These are phyloP conservation scores for Odontarrhena argentea DNA, from an alignment of 345 rosid genomes.

Conservation along the genomic window DNA sequence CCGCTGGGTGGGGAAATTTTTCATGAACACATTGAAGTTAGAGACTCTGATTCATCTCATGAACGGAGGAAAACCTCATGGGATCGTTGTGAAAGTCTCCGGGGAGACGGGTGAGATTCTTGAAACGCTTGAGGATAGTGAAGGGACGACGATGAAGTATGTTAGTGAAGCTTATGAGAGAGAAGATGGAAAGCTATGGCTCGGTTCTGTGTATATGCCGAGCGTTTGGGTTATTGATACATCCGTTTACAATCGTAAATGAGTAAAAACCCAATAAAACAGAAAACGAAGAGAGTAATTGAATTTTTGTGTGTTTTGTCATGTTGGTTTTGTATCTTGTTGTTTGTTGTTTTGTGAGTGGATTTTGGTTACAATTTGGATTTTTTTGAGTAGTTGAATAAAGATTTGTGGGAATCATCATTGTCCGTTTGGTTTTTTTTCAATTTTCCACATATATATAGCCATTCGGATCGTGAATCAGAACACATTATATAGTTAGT, in stretches of 20 bases:
- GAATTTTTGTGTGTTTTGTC: background rate
- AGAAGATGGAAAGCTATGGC: slow-evolving; percentile 56
- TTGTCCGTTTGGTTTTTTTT: too few species aligned
- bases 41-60: slow-evolving; percentile 48
- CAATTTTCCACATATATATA: too few species aligned
- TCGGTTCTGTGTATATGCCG: slow-evolving; percentile 62
- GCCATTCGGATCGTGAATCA: too few species aligned
- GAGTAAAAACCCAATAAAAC: background rate
- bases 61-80: slow-evolving; percentile 59
- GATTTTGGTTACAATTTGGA: background rate
- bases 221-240: slow-evolving; percentile 47
- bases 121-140: slow-evolving; percentile 52
- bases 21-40: slow-evolving; percentile 43
- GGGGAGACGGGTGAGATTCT: slow-evolving; percentile 57
- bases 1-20: slow-evolving; percentile 43
- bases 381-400: background rate
- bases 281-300: background rate
- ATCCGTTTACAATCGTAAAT: slow-evolving; percentile 18
- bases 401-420: too few species aligned
- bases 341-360: slow-evolving; percentile 3
- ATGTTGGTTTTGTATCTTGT: slow-evolving; percentile 2
- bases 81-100: slow-evolving; percentile 47
- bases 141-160: slow-evolving; percentile 51
- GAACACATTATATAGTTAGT: too few species aligned
- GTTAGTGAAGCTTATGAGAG: slow-evolving; percentile 71